Evolutionary conservation across 306 rosid species (phyloP).

Genomic region (Gastrolobium villosum): DNA sequence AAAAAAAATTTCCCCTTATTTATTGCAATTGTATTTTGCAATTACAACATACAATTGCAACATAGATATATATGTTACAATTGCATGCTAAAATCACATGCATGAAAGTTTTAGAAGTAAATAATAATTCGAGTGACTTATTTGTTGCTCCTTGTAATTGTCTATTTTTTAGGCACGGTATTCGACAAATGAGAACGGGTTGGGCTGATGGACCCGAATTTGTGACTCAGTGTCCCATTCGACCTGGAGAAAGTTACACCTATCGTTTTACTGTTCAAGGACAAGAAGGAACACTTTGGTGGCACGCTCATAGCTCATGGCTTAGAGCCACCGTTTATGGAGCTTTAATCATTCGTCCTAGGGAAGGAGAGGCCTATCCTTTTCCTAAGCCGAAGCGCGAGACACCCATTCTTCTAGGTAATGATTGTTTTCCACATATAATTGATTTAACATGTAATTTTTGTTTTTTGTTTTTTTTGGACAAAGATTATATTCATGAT

Average conservation of each 20-base stretch:
- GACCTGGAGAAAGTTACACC: slow-evolving; percentile 85
- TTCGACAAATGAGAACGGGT: slow-evolving; percentile 85
- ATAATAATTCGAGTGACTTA: neutral
- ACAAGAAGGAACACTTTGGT: slow-evolving; percentile 97
- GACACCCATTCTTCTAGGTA: slow-evolving; percentile 82
- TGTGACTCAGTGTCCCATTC: slow-evolving; percentile 92
- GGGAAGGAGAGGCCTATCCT: slow-evolving; percentile 76
- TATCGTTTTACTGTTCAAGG: slow-evolving; percentile 83
- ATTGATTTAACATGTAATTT: too few species aligned
- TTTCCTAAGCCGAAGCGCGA: slow-evolving; percentile 84
- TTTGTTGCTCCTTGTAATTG: neutral
- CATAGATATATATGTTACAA: neutral
- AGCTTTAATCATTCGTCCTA: slow-evolving; percentile 82
- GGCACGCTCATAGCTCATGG: slow-evolving; percentile 99
- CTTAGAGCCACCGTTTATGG: slow-evolving; percentile 95
- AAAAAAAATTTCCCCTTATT: too few species aligned
- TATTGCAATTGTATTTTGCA: too few species aligned
- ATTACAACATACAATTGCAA: too few species aligned
- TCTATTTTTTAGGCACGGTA: slow-evolving; percentile 75
- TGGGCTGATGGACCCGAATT: slow-evolving; percentile 99
- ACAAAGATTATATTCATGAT: slow-evolving; percentile 31
- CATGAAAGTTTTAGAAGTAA: slow-evolving; percentile 23
- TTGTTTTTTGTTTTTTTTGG: neutral
- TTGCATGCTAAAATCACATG: slow-evolving; percentile 7
- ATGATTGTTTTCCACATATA: neutral